phyloP scores from a whole-genome alignment of 2,329 filamentous ascomycete species.

The Neofusicoccum umdonicola region DNA sequence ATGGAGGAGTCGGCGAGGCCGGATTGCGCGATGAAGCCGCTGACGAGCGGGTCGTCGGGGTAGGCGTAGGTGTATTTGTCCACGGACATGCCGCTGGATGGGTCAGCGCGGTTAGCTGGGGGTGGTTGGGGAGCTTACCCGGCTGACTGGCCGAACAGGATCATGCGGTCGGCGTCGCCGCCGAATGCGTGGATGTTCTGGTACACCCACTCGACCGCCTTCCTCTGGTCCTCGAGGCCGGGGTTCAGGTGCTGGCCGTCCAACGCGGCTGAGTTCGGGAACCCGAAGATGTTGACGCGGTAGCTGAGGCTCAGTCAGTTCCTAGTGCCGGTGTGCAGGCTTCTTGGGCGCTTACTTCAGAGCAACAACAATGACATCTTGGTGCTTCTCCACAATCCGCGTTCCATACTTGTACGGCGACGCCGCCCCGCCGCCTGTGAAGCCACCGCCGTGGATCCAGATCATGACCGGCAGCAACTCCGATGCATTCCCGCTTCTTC shows the following conservation, averaged over 20 bases:
- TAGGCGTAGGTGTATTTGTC: conserved; percentile 45
- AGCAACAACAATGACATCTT: conserved; percentile 43
- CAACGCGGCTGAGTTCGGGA: conserved; percentile 31
- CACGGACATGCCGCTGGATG: conserved; percentile 47
- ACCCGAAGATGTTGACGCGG: conserved; percentile 43
- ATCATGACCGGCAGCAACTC: conserved; percentile 39
- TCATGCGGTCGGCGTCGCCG: conserved; percentile 37
- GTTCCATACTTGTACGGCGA: conserved; percentile 38
- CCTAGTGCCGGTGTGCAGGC: conserved; percentile 39
- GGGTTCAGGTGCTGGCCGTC: conserved; percentile 36
- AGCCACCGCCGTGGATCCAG: conserved; percentile 45
- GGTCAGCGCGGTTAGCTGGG: too few relatives aligned
- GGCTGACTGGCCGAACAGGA: conserved; percentile 39
- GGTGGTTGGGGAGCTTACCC: conserved; percentile 45
- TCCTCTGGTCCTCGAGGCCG: conserved; percentile 37
- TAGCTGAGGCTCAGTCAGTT: conserved; percentile 42
- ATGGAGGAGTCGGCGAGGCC: conserved; percentile 39
- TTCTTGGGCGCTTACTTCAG: conserved; percentile 36
- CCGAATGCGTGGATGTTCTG: conserved; percentile 39
- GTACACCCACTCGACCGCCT: conserved; percentile 41
- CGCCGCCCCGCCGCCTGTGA: conserved; percentile 34
- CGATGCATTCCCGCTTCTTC: conserved; percentile 20
- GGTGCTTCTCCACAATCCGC: conserved; percentile 33
- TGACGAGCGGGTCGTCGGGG: conserved; percentile 51
- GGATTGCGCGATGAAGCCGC: conserved; percentile 46